A percentile compares a stretch with the other conserved stretches of the same genome.
Conservation (phyloP, 2,329 filamentous ascomycete species). For the Aspergillus vadensis region DNA sequence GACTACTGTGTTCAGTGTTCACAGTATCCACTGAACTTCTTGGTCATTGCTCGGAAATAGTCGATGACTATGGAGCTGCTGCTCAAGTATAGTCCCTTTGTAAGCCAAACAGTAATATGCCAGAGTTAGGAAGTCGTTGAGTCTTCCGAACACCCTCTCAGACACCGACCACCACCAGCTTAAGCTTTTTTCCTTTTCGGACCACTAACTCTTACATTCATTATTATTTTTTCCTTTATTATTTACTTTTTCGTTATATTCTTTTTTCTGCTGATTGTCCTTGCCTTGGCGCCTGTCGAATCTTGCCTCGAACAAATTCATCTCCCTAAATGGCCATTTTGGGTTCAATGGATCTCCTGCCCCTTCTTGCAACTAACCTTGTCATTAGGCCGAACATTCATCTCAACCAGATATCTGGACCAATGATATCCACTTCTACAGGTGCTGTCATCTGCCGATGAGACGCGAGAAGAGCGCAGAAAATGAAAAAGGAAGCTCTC, state of each 20-base stretch:
- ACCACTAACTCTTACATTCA: background rate
- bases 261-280: background rate
- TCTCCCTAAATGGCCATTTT: background rate
- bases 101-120: background rate
- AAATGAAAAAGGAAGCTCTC: background rate
- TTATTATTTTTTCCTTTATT: background rate
- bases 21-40: background rate
- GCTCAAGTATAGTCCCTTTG: background rate
- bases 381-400: slow-evolving; percentile 4
- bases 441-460: slow-evolving; percentile 1
- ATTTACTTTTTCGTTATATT: slow-evolving; percentile 7
- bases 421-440: background rate
- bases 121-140: background rate
- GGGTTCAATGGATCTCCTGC: background rate
- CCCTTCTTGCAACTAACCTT: background rate
- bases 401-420: background rate
- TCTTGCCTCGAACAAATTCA: background rate
- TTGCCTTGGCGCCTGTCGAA: background rate
- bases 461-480: background rate
- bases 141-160: background rate
- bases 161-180: background rate
- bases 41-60: background rate
- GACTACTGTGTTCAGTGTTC: no score
- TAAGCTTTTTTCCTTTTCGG: background rate
- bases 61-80: background rate